Evolutionary conservation across 192 early-diverging fungal genomes (phyloP).

Genomic region (Chytriomyces sp.): DNA sequence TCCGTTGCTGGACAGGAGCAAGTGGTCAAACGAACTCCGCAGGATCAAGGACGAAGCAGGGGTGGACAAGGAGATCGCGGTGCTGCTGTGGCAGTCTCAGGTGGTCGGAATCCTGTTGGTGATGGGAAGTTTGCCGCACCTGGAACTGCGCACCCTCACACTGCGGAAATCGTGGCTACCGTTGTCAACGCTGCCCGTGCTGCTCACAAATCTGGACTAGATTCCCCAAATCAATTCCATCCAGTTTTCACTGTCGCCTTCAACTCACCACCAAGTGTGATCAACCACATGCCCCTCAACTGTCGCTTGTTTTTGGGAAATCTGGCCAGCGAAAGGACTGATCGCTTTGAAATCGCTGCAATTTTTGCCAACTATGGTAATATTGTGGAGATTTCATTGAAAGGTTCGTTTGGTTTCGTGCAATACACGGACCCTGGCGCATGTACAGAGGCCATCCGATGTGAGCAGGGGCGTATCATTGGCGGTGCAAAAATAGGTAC

Average conservation of each 20-base stretch:
- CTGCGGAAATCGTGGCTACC: conserved; percentile 7
- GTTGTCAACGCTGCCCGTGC: conserved; percentile 9
- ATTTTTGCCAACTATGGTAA: conserved; percentile 61
- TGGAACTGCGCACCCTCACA: conserved; percentile 21
- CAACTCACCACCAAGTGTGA: conserved; percentile 22
- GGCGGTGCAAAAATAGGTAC: conserved; percentile 50
- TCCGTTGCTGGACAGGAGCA: neutral
- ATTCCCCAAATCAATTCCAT: conserved; percentile 38
- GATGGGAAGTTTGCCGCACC: conserved; percentile 24
- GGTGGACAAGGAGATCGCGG: no score
- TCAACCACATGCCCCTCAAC: conserved; percentile 38
- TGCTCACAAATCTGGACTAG: conserved; percentile 2
- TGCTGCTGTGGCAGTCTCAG: neutral
- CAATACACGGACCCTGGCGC: conserved; percentile 53
- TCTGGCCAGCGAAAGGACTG: conserved; percentile 45
- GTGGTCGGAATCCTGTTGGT: neutral
- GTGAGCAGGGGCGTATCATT: conserved; percentile 44
- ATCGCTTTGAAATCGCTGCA: conserved; percentile 45
- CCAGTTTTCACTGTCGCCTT: conserved; percentile 43
- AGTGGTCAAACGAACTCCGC: neutral
- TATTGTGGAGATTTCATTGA: conserved; percentile 56
- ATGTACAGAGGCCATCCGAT: conserved; percentile 43
- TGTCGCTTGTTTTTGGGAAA: conserved; percentile 58
- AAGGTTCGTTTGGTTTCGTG: conserved; percentile 52
- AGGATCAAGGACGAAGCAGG: neutral